Conservation (phyloP, 2,329 filamentous ascomycete species). For the Botrytis paeoniae region DNA sequence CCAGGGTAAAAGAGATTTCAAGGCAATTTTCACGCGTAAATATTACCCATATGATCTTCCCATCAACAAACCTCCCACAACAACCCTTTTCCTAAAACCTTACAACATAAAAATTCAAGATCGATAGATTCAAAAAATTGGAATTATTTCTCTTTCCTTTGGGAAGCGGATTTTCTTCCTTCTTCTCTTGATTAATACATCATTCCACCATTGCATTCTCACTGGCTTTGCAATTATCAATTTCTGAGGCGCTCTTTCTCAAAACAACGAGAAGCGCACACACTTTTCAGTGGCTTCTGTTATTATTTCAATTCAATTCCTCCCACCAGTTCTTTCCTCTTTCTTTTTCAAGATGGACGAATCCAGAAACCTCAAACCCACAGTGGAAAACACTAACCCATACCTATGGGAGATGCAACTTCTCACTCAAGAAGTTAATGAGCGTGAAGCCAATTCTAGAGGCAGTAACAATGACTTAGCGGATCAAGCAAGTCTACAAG, state of each 20-base stretch:
- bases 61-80: neutral
- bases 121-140: neutral
- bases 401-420: neutral
- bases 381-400: neutral
- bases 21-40: neutral
- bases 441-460: neutral
- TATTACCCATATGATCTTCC: neutral
- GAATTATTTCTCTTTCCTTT: neutral
- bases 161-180: neutral
- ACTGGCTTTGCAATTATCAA: neutral
- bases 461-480: neutral
- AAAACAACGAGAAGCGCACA: neutral
- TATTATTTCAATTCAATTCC: neutral
- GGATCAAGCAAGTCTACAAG: neutral
- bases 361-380: neutral
- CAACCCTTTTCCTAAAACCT: neutral
- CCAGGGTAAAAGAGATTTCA: neutral
- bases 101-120: neutral
- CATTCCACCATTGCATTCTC: neutral
- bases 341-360: neutral
- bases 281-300: neutral
- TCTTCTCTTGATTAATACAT: neutral
- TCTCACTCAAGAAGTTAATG: neutral
- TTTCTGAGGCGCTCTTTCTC: neutral
- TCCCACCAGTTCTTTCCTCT: neutral